Conservation (phyloP, 1,284 basidiomycete species). For the Thecaphora thlaspeos region DNA sequence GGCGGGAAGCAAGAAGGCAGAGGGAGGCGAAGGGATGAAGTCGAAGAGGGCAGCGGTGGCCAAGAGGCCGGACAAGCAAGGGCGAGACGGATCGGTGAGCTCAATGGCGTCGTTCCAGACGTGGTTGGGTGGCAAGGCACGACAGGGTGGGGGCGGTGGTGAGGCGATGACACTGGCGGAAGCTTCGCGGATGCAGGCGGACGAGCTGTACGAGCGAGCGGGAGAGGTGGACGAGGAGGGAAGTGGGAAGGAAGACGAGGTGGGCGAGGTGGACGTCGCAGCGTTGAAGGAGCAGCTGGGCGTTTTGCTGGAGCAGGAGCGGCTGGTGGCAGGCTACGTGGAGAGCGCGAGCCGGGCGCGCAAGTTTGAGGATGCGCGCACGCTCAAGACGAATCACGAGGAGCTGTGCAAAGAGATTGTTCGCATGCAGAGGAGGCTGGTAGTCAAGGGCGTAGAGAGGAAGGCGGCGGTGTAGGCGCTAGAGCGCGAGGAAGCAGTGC, state of each 20-base stretch:
- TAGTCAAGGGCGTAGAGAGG: conserved; percentile 12
- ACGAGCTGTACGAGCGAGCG: conserved; percentile 7
- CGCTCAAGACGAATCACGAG: conserved; percentile 41
- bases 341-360: conserved; percentile 41
- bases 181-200: background rate
- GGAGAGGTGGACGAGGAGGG: conserved; percentile 1
- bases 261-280: conserved; percentile 9
- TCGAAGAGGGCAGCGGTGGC: background rate
- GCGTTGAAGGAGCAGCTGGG: conserved; percentile 35
- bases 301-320: conserved; percentile 50
- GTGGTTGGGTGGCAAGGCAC: conserved; percentile 18
- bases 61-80: background rate
- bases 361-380: conserved; percentile 50
- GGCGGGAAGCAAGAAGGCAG: conserved; percentile 60
- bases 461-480: background rate
- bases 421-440: conserved; percentile 23
- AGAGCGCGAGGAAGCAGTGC: no score
- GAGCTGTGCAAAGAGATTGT: conserved; percentile 48
- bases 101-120: conserved; percentile 26
- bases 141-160: conserved; percentile 5
- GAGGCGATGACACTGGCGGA: conserved; percentile 3
- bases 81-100: conserved; percentile 11
- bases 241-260: background rate
- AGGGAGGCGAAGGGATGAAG: background rate
- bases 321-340: conserved; percentile 39